Conservation (phyloP, 1,284 basidiomycete genomes). For the Bjerkandera adusta region DNA sequence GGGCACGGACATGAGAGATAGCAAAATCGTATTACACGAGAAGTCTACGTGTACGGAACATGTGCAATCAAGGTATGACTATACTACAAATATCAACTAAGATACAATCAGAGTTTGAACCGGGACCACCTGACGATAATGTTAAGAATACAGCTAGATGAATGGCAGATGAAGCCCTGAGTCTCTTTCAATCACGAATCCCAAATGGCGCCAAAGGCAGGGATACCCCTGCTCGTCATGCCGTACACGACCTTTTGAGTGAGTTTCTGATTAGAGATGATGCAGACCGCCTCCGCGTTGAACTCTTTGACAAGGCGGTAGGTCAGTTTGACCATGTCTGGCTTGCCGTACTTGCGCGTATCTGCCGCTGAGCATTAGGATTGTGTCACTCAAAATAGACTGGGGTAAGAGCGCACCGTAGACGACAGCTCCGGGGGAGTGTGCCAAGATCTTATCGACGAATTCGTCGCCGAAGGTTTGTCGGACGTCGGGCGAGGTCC, state of each 20-base stretch:
- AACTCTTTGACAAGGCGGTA: conserved; percentile 56
- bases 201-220: conserved; percentile 61
- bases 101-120: no score
- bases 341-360: conserved; percentile 56
- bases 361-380: conserved; percentile 31
- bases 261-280: conserved; percentile 60
- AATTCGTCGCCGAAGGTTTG: conserved; percentile 58
- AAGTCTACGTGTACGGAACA: no score
- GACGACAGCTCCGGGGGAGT: conserved; percentile 52
- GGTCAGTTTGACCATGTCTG: conserved; percentile 61
- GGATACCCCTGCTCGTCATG: conserved; percentile 57
- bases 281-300: conserved; percentile 57
- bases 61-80: no score
- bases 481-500: conserved; percentile 59
- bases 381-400: not conserved
- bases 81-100: conserved; percentile 1
- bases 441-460: conserved; percentile 51
- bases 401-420: conserved; percentile 40
- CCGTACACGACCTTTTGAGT: conserved; percentile 62
- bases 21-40: no score
- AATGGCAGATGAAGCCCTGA: not conserved
- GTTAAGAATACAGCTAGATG: not conserved
- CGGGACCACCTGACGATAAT: not conserved
- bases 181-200: conserved; percentile 34
- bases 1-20: no score